Evolutionary conservation across 495 filamentous ascomycete genomes (phyloP).

Genomic region (Penicillium coffeae): DNA sequence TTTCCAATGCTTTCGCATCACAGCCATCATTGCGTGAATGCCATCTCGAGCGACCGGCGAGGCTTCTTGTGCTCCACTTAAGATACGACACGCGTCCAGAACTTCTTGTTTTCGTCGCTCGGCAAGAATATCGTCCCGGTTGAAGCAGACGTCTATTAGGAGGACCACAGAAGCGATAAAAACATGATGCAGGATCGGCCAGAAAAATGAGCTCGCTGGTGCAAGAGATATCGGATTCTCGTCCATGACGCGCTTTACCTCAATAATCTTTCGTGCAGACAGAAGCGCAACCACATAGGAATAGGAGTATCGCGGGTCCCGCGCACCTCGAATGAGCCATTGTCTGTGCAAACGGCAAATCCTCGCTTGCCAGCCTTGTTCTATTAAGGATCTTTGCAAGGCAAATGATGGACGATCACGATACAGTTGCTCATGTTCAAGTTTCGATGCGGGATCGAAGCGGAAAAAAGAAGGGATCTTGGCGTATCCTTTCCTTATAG

Average conservation of each 20-base stretch:
- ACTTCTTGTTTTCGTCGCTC: slow-evolving; percentile 41
- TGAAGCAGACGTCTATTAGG: slow-evolving; percentile 44
- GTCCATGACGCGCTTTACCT: slow-evolving; percentile 39
- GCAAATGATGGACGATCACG: slow-evolving; percentile 32
- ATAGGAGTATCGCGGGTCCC: slow-evolving; percentile 40
- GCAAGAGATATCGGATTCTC: slow-evolving; percentile 26
- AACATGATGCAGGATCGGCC: slow-evolving; percentile 41
- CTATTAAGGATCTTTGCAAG: slow-evolving; percentile 37
- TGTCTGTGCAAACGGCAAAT: slow-evolving; percentile 42
- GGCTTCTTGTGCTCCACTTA: slow-evolving; percentile 35
- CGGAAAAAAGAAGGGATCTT: slow-evolving; percentile 33
- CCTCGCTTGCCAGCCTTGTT: slow-evolving; percentile 41
- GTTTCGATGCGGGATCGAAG: slow-evolving; percentile 30
- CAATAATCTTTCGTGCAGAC: slow-evolving; percentile 42
- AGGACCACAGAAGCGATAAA: slow-evolving; percentile 47
- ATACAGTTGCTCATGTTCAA: slow-evolving; percentile 31
- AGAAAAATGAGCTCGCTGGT: slow-evolving; percentile 27
- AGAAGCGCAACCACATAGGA: slow-evolving; percentile 41
- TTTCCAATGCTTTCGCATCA: slow-evolving; percentile 32
- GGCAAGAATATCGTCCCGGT: slow-evolving; percentile 39
- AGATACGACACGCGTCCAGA: slow-evolving; percentile 39
- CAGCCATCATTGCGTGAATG: slow-evolving; percentile 35
- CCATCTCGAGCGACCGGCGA: slow-evolving; percentile 29
- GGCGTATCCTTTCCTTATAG: slow-evolving; percentile 25
- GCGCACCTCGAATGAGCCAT: slow-evolving; percentile 38